phyloP scores from a whole-genome alignment of 257 asterid species.

The Oldenlandia corymbosa region DNA sequence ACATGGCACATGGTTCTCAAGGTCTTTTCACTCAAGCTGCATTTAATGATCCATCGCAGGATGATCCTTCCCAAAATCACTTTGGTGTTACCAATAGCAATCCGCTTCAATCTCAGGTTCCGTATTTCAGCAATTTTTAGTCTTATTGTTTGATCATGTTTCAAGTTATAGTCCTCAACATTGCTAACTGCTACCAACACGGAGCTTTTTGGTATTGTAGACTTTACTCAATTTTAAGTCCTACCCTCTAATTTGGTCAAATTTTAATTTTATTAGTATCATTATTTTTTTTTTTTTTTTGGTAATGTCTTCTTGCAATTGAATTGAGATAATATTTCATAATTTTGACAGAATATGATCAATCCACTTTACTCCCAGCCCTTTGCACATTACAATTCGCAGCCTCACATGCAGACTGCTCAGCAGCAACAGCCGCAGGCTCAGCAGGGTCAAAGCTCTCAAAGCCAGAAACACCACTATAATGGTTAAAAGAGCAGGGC shows the following conservation, averaged over 20 bases:
- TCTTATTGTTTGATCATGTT: constrained; percentile 7
- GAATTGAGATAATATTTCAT: not conserved
- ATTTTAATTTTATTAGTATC: not conserved
- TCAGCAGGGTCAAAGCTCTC: constrained; percentile 70
- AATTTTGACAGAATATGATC: constrained; percentile 49
- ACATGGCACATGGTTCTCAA: constrained; percentile 86
- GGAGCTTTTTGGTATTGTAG: not conserved
- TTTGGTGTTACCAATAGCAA: constrained; percentile 53
- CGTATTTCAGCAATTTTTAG: not conserved
- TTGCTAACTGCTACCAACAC: too few relatives aligned
- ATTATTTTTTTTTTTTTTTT: not conserved
- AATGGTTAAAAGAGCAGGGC: constrained; percentile 41
- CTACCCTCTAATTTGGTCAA: constrained; percentile 8
- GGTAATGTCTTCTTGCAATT: too few relatives aligned
- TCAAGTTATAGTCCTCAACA: too few relatives aligned
- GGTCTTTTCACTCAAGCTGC: constrained; percentile 90
- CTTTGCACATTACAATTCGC: constrained; percentile 63
- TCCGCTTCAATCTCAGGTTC: constrained; percentile 84
- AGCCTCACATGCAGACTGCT: constrained; percentile 55
- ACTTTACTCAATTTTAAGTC: not conserved
- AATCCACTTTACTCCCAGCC: constrained; percentile 90
- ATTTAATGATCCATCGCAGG: constrained; percentile 75
- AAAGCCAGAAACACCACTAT: constrained; percentile 72
- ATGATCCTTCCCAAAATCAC: constrained; percentile 76
- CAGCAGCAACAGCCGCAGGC: constrained; percentile 61